phyloP scores from a whole-genome alignment of 225 moss, liverwort and hornwort species.

The Marchantia polymorpha region DNA sequence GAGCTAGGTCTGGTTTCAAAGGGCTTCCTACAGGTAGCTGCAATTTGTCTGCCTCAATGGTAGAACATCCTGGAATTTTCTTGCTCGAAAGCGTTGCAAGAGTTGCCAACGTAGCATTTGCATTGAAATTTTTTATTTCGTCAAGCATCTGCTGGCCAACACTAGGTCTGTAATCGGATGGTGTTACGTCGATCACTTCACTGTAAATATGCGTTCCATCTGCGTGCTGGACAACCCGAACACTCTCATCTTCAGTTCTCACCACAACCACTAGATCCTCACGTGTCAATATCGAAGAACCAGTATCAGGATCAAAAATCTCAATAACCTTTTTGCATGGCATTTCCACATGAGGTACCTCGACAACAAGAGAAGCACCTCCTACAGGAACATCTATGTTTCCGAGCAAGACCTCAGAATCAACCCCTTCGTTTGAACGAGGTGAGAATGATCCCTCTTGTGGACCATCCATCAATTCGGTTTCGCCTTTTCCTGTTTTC shows the following conservation, averaged over 20 bases:
- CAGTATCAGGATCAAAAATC: constrained; percentile 61
- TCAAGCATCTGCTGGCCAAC: constrained; percentile 56
- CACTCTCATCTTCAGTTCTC: constrained; percentile 44
- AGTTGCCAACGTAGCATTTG: constrained; percentile 23
- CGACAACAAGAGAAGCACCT: constrained; percentile 8
- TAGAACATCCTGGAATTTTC: background rate
- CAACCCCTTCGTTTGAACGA: constrained; percentile 3
- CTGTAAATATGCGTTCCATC: constrained; percentile 88
- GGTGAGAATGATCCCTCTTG: constrained; percentile 10
- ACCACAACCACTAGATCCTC: constrained; percentile 87
- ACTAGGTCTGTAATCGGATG: constrained; percentile 31
- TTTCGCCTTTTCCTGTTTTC: background rate
- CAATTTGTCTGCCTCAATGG: background rate
- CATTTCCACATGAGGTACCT: constrained; percentile 42
- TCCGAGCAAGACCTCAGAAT: background rate
- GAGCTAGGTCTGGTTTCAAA: background rate
- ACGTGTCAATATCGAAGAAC: constrained; percentile 61
- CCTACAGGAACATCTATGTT: constrained; percentile 2
- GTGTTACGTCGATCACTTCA: constrained; percentile 43
- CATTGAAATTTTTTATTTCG: constrained; percentile 36
- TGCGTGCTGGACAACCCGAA: constrained; percentile 72
- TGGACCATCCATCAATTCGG: background rate
- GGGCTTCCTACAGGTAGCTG: background rate
- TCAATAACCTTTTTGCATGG: constrained; percentile 63
- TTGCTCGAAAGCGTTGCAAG: constrained; percentile 17